Evolutionary conservation across 495 filamentous ascomycete genomes (phyloP), one percentile per base, ranked within the genome.

Genomic region (Achaetomiella virescens): DNA sequence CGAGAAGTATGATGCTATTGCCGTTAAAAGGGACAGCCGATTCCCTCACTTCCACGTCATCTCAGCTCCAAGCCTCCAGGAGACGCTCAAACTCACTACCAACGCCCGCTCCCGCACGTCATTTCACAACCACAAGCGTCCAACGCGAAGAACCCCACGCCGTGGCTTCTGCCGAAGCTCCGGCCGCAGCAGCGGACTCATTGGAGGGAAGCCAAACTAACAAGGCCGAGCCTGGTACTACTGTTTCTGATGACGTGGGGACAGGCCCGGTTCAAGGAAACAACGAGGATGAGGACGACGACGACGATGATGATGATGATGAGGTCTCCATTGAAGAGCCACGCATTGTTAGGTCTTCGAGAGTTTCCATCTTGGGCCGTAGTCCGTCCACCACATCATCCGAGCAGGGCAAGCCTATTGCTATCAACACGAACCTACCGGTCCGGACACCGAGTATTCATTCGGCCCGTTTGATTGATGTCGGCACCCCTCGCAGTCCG

Each of bases 1-100:
- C 84, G 17, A 84, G 80, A 51, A 90, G 87, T 65, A 65, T 85
- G 61, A 77, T 82, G 63, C 66, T 84, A 35, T 74, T 82, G 15
- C 52, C 61, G 14, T 44, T 42, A 3, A 25, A 24, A 6, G 38
- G 14, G 2, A 20, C 46, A 5, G 17, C 37, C 18, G 52, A 59
- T 8, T 60, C 65, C 6, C 63, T 68, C 4, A 73, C 65, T 20
- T 73, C 71, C 7, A 67, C 66, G 5, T 62, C 65, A 9, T 73
- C 74, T 17, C 67, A 60, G 31, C 64, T 60, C 14, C 47, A 60
- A 3, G 54, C 59, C 3, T 60, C 68, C 18, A 72, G 82, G 62
- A 76, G 72, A 57, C 80, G 83, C 14, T 78, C 82, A 7, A 74
- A 72, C 46, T 84, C 83, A 25, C 59, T 81, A 37, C 83, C 82